Conservation (phyloP, 2,329 filamentous ascomycete genomes). For the Rhinocladiella similis region DNA sequence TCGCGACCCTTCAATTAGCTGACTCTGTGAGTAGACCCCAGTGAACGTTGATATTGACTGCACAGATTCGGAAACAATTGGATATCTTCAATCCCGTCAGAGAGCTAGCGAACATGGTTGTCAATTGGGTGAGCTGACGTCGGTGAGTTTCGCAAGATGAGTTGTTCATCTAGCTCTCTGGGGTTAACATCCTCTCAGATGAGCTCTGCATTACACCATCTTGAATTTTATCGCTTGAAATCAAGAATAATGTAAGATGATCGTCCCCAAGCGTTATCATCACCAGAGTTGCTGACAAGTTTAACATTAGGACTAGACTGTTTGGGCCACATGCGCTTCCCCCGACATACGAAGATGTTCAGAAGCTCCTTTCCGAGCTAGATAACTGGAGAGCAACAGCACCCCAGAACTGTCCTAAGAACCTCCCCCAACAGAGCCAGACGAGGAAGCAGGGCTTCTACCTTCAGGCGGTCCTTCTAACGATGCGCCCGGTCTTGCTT, state of each 20-base stretch:
- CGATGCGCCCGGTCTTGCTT: conserved; percentile 21
- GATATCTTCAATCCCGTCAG: conserved; percentile 17
- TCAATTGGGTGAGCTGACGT: conserved; percentile 1
- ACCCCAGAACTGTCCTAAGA: conserved; percentile 17
- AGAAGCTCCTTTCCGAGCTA: conserved; percentile 18
- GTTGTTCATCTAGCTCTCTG: background rate
- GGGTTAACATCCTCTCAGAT: conserved; percentile 12
- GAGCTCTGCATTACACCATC: conserved; percentile 27
- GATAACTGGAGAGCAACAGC: conserved; percentile 23
- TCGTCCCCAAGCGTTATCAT: background rate
- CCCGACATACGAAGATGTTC: conserved; percentile 20
- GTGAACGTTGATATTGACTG: conserved; percentile 23
- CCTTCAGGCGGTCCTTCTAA: conserved; percentile 22
- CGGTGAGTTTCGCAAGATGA: background rate
- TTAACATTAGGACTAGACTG: conserved; percentile 12
- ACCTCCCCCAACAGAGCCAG: conserved; percentile 21
- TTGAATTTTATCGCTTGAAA: conserved; percentile 24
- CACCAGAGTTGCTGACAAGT: background rate
- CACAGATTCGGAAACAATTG: conserved; percentile 18
- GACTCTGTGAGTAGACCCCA: conserved; percentile 13
- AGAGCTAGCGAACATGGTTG: conserved; percentile 1
- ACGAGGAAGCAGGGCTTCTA: conserved; percentile 24
- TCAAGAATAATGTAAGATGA: conserved; percentile 24
- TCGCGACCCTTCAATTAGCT: background rate
- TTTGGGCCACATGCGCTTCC: conserved; percentile 16